phyloP scores from a whole-genome alignment of 495 filamentous ascomycete genomes.

The Cercophora scortea region DNA sequence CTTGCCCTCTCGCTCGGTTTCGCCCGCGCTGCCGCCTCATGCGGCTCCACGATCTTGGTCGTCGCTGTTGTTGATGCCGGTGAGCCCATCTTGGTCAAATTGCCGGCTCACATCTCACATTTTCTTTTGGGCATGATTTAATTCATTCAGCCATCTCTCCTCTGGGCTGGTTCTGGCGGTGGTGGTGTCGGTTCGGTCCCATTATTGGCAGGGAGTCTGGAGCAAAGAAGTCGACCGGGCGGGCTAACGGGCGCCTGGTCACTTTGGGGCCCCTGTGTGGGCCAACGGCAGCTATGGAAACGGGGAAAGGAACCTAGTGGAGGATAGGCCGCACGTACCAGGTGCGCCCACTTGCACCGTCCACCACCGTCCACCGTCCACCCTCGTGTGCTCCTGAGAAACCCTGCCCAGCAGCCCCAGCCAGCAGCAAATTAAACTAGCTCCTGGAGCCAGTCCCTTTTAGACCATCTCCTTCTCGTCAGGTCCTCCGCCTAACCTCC shows the following conservation, averaged over 20 bases:
- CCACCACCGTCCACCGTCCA: neutral
- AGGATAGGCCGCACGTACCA: neutral
- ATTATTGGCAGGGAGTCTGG: conserved; percentile 4
- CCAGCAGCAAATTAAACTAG: conserved; percentile 25
- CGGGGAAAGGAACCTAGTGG: neutral
- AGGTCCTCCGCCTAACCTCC: conserved; percentile 11
- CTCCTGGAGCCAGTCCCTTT: conserved; percentile 13
- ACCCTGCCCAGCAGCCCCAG: conserved; percentile 1
- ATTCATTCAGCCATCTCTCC: neutral
- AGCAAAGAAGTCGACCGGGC: neutral
- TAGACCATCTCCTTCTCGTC: conserved; percentile 8
- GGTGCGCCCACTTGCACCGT: neutral
- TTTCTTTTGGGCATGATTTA: neutral
- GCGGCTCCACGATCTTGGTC: neutral
- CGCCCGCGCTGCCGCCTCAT: neutral
- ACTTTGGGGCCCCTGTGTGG: neutral
- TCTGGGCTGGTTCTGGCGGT: neutral
- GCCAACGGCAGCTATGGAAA: neutral
- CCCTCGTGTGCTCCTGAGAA: neutral
- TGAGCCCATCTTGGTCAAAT: neutral
- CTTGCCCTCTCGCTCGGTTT: too few relatives aligned
- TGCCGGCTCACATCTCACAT: neutral
- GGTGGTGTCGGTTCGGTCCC: neutral
- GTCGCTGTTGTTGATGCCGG: neutral
- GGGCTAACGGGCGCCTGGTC: neutral